Evolutionary conservation across 164 flowering plant genomes (phyloP), one percentile per base, ranked within the genome.

Genomic region (Annona cherimola): DNA sequence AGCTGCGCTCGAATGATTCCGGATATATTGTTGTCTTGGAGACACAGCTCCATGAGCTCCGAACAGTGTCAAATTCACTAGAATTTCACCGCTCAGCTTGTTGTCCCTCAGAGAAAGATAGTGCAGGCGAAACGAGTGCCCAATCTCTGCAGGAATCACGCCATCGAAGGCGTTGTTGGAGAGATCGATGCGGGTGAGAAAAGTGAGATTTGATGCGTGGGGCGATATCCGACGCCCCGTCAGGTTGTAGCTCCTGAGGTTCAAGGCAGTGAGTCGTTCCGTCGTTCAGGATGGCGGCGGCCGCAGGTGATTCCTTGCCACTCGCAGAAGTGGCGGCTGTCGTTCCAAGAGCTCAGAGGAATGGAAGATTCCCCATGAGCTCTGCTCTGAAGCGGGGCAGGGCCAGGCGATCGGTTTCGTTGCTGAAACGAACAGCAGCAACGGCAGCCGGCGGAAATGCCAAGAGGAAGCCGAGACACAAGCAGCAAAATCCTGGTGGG

Each of bases 171-270:
- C 61, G 75, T 87, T 87, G 63, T 78, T 45, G 46, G 72, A 77
- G 12, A 87, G 79, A 3, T 80, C 64, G 67, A 87, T 79, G 35
- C 72, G 68, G 8, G 19, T 39, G 4, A 87, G 84, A 63, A 76
- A 81, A n/a, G 86, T 78, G 63, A 87, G 84, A 42, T 87, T 87
- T 12, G 79, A 85, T 4, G 84, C 67, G 11, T 70, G 70, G 8
- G 90, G 86, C 66, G 75, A 74, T 4, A 87, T 61, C n/a, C n/a
- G n/a, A 39, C 82, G 2, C 7, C 86, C 88, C 0, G 5, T n/a
- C 7, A 87, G 45, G 4, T 71, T 54, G 1, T 45, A 66, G 26
- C 77, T 75, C 0, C 69, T 39, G 0, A 87, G 80, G 60, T 79
- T 59, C 20, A 85, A 69, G 11, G 41, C 75, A 2, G 66, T 42